Percentiles rank a stretch among this genome's conserved stretches.
Conservation (phyloP, 2,329 filamentous ascomycete species). For the Dendryphion nanum region DNA sequence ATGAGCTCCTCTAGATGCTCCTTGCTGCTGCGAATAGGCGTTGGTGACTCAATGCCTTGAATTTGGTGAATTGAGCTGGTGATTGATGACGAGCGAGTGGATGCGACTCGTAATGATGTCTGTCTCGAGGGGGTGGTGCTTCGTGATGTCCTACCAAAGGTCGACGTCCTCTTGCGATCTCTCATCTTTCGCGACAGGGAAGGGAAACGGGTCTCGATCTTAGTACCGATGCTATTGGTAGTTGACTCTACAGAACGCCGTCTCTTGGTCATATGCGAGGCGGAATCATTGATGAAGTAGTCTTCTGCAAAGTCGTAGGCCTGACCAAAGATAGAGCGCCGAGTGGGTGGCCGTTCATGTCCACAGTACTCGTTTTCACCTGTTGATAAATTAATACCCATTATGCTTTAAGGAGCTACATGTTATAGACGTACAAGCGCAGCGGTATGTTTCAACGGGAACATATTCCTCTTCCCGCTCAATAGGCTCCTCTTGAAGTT, state of each 20-base stretch:
- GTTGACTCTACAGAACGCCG: slow-evolving; percentile 60
- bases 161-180: slow-evolving; percentile 45
- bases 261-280: slow-evolving; percentile 57
- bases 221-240: slow-evolving; percentile 61
- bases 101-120: slow-evolving; percentile 49
- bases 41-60: slow-evolving; percentile 36
- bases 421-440: slow-evolving; percentile 64
- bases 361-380: slow-evolving; percentile 60
- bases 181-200: slow-evolving; percentile 56
- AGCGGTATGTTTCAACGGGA: slow-evolving; percentile 51
- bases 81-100: slow-evolving; percentile 76
- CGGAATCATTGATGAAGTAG: slow-evolving; percentile 60
- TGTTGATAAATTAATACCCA: slow-evolving; percentile 35
- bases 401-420: slow-evolving; percentile 5
- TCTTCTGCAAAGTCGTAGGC: slow-evolving; percentile 64
- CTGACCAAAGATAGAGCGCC: slow-evolving; percentile 43
- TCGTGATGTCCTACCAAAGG: slow-evolving; percentile 35
- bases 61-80: slow-evolving; percentile 58
- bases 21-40: slow-evolving; percentile 23
- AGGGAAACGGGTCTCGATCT: slow-evolving; percentile 62
- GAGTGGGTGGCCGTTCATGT: slow-evolving; percentile 44
- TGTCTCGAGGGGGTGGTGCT: slow-evolving; percentile 54
- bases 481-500: slow-evolving; percentile 79
- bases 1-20: slow-evolving; percentile 35
- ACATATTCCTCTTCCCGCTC: slow-evolving; percentile 64